These are phyloP conservation scores for Aspergillus felis DNA, from an alignment of 2,329 filamentous ascomycete genomes.

Conservation along the genomic window DNA sequence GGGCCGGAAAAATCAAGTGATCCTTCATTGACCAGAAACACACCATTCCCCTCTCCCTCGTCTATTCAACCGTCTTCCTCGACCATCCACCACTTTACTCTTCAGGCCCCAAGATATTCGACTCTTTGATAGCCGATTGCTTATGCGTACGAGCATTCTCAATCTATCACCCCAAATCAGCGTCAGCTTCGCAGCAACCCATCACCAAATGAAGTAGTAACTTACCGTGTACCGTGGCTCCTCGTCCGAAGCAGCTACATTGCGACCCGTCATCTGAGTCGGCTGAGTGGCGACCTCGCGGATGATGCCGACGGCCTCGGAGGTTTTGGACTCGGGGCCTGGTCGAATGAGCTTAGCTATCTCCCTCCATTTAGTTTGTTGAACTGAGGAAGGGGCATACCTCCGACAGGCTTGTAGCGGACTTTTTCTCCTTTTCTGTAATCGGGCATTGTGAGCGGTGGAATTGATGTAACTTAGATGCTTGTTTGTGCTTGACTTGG, in stretches of 20 bases:
- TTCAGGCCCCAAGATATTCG: constrained; percentile 25
- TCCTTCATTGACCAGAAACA: neutral
- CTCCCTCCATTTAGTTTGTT: neutral
- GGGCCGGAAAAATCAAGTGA: neutral
- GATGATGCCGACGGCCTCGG: constrained; percentile 35
- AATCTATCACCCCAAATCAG: constrained; percentile 13
- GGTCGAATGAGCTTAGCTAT: neutral
- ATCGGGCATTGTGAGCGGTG: constrained; percentile 16
- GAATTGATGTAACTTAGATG: neutral
- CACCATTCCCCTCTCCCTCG: neutral
- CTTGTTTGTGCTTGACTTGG: neutral
- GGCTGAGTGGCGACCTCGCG: constrained; percentile 32
- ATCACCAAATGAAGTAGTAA: neutral
- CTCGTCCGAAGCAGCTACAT: constrained; percentile 31
- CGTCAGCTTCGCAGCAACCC: constrained; percentile 3
- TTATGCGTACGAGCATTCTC: constrained; percentile 25
- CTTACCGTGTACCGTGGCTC: constrained; percentile 39
- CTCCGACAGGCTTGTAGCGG: constrained; percentile 41
- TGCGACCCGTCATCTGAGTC: constrained; percentile 30
- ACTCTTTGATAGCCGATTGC: constrained; percentile 27
- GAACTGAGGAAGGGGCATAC: constrained; percentile 19
- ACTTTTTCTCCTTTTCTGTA: constrained; percentile 35
- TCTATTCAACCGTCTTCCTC: neutral
- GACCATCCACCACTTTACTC: constrained; percentile 9
- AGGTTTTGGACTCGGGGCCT: constrained; percentile 40